A percentile compares a stretch with the other conserved stretches of the same genome.
Evolutionary conservation across 2,329 filamentous ascomycete genomes (phyloP).

Genomic region (Fusarium nematophilum): DNA sequence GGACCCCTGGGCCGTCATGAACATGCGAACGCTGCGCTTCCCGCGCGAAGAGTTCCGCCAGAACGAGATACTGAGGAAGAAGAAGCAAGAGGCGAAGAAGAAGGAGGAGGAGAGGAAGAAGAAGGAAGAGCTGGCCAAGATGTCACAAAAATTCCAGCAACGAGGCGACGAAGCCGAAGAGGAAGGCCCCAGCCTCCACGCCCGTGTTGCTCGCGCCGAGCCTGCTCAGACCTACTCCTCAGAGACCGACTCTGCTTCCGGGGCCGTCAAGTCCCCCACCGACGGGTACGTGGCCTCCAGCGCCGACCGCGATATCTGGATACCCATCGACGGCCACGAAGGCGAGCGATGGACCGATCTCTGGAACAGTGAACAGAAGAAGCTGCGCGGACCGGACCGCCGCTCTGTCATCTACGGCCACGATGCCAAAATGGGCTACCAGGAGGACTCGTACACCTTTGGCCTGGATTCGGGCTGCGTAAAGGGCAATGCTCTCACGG

Average conservation of each 20-base stretch:
- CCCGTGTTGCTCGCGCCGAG: constrained; percentile 18
- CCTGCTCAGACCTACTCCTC: not conserved
- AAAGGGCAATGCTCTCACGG: constrained; percentile 79
- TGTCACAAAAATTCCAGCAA: constrained; percentile 4
- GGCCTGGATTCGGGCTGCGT: constrained; percentile 89
- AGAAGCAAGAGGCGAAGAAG: constrained; percentile 37
- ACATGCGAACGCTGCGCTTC: constrained; percentile 83
- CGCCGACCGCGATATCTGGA: constrained; percentile 47
- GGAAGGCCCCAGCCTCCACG: constrained; percentile 1
- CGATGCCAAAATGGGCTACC: constrained; percentile 78
- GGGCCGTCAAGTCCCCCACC: not conserved
- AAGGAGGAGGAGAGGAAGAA: constrained; percentile 30
- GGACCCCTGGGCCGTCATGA: constrained; percentile 87
- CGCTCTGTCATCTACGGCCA: constrained; percentile 89
- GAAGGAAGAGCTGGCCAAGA: constrained; percentile 19
- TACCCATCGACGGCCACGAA: constrained; percentile 56
- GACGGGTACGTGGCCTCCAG: constrained; percentile 9
- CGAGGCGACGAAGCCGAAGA: constrained; percentile 3
- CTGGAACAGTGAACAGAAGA: constrained; percentile 66
- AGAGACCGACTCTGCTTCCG: not conserved
- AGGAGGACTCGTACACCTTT: constrained; percentile 73
- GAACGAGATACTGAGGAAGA: constrained; percentile 44
- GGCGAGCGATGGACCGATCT: constrained; percentile 76
- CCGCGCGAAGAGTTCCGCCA: constrained; percentile 56
- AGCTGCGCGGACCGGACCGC: constrained; percentile 48